Evolutionary conservation across 176 grass and related monocot species (phyloP).

Genomic region (Pharus latifolius): DNA sequence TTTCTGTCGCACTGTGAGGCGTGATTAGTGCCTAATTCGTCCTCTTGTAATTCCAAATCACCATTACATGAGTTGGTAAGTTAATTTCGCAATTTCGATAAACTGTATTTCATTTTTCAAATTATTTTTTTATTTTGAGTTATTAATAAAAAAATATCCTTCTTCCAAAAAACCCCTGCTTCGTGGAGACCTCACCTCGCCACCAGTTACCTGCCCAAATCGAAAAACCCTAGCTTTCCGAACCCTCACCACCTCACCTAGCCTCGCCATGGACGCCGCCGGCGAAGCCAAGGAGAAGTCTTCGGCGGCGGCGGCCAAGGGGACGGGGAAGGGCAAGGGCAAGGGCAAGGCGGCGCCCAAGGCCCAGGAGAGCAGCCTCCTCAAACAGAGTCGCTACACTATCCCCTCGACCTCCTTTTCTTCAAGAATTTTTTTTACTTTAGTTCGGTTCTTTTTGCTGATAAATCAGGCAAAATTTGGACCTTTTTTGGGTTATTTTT

Average conservation of each 20-base stretch:
- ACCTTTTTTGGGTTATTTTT: neutral
- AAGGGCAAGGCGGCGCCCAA: slow-evolving; percentile 23
- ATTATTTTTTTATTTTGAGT: no score
- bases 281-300: slow-evolving; percentile 27
- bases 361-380: slow-evolving; percentile 60
- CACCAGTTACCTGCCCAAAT: neutral
- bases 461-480: neutral
- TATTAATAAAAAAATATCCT: no score
- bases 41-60: no score
- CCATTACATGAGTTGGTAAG: no score
- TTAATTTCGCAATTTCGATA: no score
- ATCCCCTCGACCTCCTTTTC: neutral
- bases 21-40: no score
- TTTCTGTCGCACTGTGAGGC: no score
- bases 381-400: slow-evolving; percentile 62
- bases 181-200: neutral
- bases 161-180: no score
- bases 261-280: slow-evolving; percentile 22
- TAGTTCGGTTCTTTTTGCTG: neutral
- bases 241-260: neutral
- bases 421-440: neutral
- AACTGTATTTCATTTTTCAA: no score
- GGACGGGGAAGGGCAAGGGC: slow-evolving; percentile 19
- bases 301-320: neutral
- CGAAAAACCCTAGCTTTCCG: slow-evolving; percentile 29